phyloP scores from a whole-genome alignment of 2,329 filamentous ascomycete genomes.

The Onygenales sp. region DNA sequence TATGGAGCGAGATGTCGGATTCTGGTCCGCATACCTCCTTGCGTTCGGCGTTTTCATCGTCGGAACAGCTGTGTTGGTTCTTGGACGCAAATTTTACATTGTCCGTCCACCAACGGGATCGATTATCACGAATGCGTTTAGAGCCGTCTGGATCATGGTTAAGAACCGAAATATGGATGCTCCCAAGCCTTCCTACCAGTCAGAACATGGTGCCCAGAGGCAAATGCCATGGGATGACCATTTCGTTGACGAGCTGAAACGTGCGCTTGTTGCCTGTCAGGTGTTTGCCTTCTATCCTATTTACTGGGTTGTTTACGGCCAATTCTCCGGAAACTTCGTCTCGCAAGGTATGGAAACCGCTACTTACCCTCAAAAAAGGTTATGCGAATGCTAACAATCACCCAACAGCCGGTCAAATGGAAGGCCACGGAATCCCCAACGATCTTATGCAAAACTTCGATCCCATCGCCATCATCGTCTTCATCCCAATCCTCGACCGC shows the following conservation, averaged over 20 bases:
- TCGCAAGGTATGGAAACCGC: constrained; percentile 43
- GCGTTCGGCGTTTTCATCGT: constrained; percentile 55
- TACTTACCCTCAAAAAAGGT: constrained; percentile 16
- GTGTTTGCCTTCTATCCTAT: constrained; percentile 63
- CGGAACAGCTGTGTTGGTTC: constrained; percentile 46
- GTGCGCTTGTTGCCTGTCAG: constrained; percentile 56
- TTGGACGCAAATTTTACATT: constrained; percentile 37
- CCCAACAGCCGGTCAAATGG: constrained; percentile 42
- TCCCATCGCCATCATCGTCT: constrained; percentile 64
- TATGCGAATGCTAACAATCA: background rate
- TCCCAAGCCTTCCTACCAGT: constrained; percentile 57
- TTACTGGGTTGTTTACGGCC: constrained; percentile 60
- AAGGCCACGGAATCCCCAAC: constrained; percentile 63
- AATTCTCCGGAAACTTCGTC: constrained; percentile 59
- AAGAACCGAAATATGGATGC: constrained; percentile 48
- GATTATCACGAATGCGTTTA: constrained; percentile 57
- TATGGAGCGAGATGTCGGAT: constrained; percentile 58
- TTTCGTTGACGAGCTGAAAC: constrained; percentile 64
- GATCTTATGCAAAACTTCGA: constrained; percentile 69
- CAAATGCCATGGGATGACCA: constrained; percentile 55
- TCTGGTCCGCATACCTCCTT: constrained; percentile 56
- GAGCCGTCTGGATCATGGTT: constrained; percentile 47
- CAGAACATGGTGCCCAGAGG: constrained; percentile 37
- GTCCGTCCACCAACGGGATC: constrained; percentile 50
- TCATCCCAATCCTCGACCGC: constrained; percentile 62